Evolutionary conservation across 257 asterid species (phyloP), one percentile per base, ranked within the genome.

Genomic region (Solanum habrochaites): DNA sequence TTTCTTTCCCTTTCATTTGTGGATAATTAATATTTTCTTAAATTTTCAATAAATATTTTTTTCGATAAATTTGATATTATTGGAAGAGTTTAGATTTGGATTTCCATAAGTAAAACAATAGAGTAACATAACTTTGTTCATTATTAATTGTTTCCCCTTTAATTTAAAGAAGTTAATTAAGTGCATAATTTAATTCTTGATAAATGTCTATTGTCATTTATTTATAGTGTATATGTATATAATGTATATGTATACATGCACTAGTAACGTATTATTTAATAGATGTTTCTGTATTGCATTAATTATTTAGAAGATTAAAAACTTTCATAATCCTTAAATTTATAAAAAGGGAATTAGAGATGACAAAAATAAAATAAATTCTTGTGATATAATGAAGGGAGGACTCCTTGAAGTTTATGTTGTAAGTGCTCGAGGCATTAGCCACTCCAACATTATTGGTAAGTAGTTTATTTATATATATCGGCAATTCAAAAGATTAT

Each of bases 321-420:
- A 2, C 1, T n/a, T 43, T 77, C 23, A n/a, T 78, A 78, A 78
- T 77, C 62, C 83, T 45, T 8, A 25, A 78, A 45, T 40, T 45
- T 73, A 35, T 37, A 73, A 78, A 78, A 77, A 9, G 66, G 42
- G 39, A 45, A 27, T 4, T 20, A 13, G 23, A 74, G 32, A 75
- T 25, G 2, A 78, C 37, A 77, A 20, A 25, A 45, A 25, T 3
- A 25, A 45, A 27, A 4, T 3, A 45, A 80, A 4, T 16, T 11
- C 2, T 74, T 39, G 11, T 39, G 82, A 6, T 67, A 47, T 47
- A 72, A 94, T 94, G 98, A 92, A 92, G 89, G 95, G 97, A 85
- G 96, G 95, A 83, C 85, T 87, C 45, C 98, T 95, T 78, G 96
- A 96, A 93, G 95, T 96, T 40, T 89, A 95, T 87, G 94, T 95